phyloP scores from a whole-genome alignment of 768 basidiomycete species.

The Lentinus tigrinus region DNA sequence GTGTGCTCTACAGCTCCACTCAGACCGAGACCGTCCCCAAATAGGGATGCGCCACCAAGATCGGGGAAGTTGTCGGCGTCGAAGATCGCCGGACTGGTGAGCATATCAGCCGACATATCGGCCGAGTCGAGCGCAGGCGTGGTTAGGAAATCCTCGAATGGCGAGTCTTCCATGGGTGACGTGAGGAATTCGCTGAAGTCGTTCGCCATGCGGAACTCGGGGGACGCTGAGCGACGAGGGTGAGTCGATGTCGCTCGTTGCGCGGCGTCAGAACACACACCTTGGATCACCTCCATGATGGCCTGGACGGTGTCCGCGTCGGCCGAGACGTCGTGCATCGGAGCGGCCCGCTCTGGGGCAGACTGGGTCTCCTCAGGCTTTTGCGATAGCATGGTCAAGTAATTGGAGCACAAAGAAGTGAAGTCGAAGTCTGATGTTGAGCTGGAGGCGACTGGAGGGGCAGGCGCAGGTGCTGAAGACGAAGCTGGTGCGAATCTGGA shows the following conservation, averaged over 20 bases:
- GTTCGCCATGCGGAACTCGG: conserved; percentile 36
- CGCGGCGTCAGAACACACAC: conserved; percentile 16
- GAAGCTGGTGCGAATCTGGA: conserved; percentile 42
- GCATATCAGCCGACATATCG: conserved; percentile 36
- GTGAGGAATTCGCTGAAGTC: conserved; percentile 45
- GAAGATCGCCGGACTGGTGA: conserved; percentile 43
- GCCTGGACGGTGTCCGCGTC: conserved; percentile 35
- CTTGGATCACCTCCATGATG: conserved; percentile 39
- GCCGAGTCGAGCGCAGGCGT: conserved; percentile 41
- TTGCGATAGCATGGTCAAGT: conserved; percentile 64
- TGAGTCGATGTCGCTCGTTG: conserved; percentile 2
- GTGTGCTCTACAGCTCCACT: conserved; percentile 10
- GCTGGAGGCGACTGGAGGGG: conserved; percentile 20
- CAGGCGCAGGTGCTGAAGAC: conserved; percentile 30
- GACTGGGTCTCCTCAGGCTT: conserved; percentile 33
- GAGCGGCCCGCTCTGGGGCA: conserved; percentile 22
- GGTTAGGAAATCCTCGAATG: conserved; percentile 44
- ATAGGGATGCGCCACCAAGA: conserved; percentile 31
- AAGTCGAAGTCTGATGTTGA: conserved; percentile 45
- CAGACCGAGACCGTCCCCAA: conserved; percentile 22
- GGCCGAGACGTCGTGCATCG: conserved; percentile 18
- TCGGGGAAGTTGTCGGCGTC: conserved; percentile 34
- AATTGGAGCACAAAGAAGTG: conserved; percentile 51
- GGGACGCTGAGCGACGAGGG: conserved; percentile 32
- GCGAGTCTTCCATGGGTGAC: conserved; percentile 47